Conservation (phyloP, 140 eudicot genomes). For the Ambrosia hybrid region DNA sequence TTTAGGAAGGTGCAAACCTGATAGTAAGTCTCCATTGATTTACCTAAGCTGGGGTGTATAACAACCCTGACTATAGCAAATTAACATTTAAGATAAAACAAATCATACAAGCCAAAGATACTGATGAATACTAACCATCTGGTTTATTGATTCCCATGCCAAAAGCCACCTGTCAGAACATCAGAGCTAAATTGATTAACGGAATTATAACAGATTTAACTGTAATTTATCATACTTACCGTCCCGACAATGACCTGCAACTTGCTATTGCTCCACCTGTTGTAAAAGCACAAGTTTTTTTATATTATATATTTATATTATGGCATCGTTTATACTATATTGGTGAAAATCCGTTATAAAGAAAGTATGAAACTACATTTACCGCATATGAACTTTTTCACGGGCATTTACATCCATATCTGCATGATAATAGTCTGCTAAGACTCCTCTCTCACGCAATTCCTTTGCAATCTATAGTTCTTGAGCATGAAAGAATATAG, state of each 20-base stretch:
- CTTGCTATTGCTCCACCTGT: conserved; percentile 89
- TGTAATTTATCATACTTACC: conserved; percentile 37
- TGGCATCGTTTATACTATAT: too few species aligned
- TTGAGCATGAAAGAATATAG: conserved; percentile 21
- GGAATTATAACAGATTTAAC: too few species aligned
- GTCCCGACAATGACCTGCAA: conserved; percentile 96
- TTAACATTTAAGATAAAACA: neutral
- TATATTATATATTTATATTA: neutral
- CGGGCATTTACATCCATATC: conserved; percentile 92
- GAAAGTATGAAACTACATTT: conserved; percentile 17
- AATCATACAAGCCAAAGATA: too few species aligned
- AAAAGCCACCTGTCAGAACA: too few species aligned
- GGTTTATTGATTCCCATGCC: too few species aligned
- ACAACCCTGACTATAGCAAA: conserved; percentile 93
- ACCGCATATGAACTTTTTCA: conserved; percentile 87
- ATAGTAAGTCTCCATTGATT: conserved; percentile 98
- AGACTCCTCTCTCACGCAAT: conserved; percentile 76
- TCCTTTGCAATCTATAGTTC: conserved; percentile 85
- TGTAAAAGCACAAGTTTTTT: neutral
- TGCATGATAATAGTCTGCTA: conserved; percentile 94
- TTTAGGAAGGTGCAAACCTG: conserved; percentile 56
- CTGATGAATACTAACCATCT: too few species aligned
- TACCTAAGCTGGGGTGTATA: conserved; percentile 95
- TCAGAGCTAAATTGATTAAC: too few species aligned
- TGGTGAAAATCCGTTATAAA: neutral